Conservation (phyloP, 2,329 filamentous ascomycete genomes). For the Dothideomycetes sp. region DNA sequence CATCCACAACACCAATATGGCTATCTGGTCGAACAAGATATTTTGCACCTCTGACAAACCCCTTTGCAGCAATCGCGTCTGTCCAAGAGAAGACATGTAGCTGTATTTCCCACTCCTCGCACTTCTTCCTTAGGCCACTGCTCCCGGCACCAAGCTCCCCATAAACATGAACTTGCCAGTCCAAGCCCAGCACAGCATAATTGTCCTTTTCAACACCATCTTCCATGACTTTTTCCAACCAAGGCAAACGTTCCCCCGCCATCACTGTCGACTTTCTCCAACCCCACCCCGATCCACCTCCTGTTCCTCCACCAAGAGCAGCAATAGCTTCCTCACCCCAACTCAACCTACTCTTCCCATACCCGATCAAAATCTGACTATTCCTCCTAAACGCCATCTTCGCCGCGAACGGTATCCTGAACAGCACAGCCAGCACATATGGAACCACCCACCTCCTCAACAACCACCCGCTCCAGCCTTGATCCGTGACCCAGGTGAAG, state of each 20-base stretch:
- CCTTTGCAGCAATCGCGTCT: neutral
- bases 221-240: no score
- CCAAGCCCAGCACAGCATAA: neutral
- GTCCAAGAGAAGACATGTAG: neutral
- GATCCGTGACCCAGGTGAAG: neutral
- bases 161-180: no score
- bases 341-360: no score
- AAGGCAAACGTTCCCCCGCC: neutral
- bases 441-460: neutral
- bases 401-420: neutral
- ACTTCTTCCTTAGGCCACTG: no score
- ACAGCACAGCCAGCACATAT: neutral
- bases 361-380: neutral
- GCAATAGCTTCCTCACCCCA: no score
- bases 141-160: no score
- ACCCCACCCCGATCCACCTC: neutral
- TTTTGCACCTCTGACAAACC: neutral
- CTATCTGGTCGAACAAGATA: neutral
- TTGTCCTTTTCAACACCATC: no score
- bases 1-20: conserved; percentile 16
- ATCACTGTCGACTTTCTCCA: neutral
- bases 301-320: neutral
- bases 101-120: no score
- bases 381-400: neutral
- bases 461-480: neutral